Evolutionary conservation across 116 monocot genomes (phyloP).

Genomic region (Dioscorea cayenensis): DNA sequence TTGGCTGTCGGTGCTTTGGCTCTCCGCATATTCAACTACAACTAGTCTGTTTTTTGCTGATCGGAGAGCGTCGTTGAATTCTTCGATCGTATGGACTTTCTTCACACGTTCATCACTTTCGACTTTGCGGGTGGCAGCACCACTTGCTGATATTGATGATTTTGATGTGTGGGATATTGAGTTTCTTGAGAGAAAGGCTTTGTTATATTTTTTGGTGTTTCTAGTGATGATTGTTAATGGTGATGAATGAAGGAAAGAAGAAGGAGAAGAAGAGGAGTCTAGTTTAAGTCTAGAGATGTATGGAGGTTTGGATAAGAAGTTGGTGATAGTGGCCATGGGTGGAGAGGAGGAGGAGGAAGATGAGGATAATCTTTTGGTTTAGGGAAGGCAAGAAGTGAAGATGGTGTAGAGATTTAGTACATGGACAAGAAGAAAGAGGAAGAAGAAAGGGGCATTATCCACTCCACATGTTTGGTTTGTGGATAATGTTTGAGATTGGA

Average conservation of each 20-base stretch:
- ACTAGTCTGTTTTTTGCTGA: constrained; percentile 72
- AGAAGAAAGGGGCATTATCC: neutral
- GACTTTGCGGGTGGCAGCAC: neutral
- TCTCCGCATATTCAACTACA: constrained; percentile 79
- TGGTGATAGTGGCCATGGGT: constrained; percentile 4
- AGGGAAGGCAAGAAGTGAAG: neutral
- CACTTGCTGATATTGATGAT: neutral
- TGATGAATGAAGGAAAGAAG: neutral
- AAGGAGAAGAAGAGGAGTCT: neutral
- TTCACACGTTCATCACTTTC: constrained; percentile 40
- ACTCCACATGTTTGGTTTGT: neutral
- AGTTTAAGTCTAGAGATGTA: neutral
- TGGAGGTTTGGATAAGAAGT: neutral
- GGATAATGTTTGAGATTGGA: neutral
- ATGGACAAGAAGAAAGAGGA: neutral
- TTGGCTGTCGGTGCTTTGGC: constrained; percentile 41
- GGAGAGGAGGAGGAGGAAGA: neutral
- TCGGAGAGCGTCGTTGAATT: constrained; percentile 70
- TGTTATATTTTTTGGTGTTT: neutral
- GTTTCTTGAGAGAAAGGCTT: neutral
- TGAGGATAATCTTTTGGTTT: too few species aligned
- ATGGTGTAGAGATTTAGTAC: neutral
- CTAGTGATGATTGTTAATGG: neutral
- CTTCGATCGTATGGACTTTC: constrained; percentile 56
- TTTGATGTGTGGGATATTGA: too few species aligned